phyloP scores from a whole-genome alignment of 2,329 filamentous ascomycete species.

The Botrytis paeoniae region DNA sequence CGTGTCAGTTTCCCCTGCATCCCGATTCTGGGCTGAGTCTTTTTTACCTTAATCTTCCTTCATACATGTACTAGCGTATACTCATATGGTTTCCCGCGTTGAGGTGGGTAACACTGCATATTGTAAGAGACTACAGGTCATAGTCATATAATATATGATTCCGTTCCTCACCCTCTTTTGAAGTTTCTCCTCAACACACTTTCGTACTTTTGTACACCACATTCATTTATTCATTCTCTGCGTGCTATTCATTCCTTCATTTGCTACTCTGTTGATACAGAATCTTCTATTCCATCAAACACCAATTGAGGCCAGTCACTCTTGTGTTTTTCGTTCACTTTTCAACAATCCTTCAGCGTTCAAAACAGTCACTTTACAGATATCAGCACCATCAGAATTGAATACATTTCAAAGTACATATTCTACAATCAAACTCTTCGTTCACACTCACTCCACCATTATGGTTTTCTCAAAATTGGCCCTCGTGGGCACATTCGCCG shows the following conservation, averaged over 20 bases:
- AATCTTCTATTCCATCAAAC: slow-evolving; percentile 6
- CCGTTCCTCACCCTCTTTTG: slow-evolving; percentile 3
- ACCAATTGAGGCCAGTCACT: slow-evolving; percentile 34
- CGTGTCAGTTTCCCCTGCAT: slow-evolving; percentile 11
- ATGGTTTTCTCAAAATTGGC: slow-evolving; percentile 32
- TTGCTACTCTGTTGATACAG: slow-evolving; percentile 22
- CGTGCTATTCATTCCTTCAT: slow-evolving; percentile 27
- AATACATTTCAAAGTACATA: slow-evolving; percentile 11
- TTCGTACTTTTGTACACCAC: slow-evolving; percentile 10
- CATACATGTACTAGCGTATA: slow-evolving; percentile 3
- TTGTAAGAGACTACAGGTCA: neutral
- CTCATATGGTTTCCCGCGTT: neutral
- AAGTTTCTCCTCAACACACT: neutral
- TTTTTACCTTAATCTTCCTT: slow-evolving; percentile 12
- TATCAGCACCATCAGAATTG: neutral
- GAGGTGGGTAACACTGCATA: neutral
- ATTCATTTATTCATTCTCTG: slow-evolving; percentile 10
- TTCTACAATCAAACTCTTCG: neutral
- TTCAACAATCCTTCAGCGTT: slow-evolving; percentile 26
- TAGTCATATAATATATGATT: slow-evolving; percentile 14
- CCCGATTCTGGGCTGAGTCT: slow-evolving; percentile 4
- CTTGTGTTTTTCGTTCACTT: slow-evolving; percentile 28
- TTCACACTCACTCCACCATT: slow-evolving; percentile 16
- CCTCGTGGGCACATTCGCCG: slow-evolving; percentile 28
- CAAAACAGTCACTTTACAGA: slow-evolving; percentile 23